phyloP scores from a whole-genome alignment of 495 filamentous ascomycete genomes.

The Thermothielavioides terrestris region DNA sequence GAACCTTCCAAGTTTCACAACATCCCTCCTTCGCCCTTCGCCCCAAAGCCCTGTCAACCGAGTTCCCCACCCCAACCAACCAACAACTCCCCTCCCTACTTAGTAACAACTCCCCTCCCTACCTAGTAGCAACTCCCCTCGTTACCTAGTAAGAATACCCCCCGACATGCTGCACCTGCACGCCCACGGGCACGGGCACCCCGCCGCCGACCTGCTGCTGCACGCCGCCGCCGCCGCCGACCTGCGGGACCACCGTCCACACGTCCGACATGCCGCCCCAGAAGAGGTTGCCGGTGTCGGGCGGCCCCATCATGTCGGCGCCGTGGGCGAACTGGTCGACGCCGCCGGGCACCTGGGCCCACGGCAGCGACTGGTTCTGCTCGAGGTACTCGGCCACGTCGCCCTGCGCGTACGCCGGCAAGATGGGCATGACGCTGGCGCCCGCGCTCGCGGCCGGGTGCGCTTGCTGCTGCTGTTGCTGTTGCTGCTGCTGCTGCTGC shows the following conservation, averaged over 20 bases:
- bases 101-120: no score
- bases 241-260: not conserved
- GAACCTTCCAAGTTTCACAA: no score
- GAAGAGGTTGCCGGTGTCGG: constrained; percentile 20
- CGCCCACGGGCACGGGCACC: no score
- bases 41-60: no score
- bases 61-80: no score
- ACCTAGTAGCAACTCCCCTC: no score
- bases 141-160: no score
- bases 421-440: constrained; percentile 2
- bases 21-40: no score
- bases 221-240: no score
- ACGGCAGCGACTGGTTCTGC: constrained; percentile 25
- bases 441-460: not conserved
- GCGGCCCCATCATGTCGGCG: constrained; percentile 12
- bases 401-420: constrained; percentile 15
- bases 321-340: constrained; percentile 36
- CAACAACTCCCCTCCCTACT: no score
- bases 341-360: constrained; percentile 30
- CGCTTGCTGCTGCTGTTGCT: not conserved
- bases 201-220: no score
- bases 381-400: constrained; percentile 23
- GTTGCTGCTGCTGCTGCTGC: not conserved
- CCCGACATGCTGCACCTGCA: no score
- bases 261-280: constrained; percentile 19